A percentile compares a stretch with the other conserved stretches of the same genome.
These are phyloP conservation scores for Solanum neorickii DNA, from an alignment of 257 asterid species.

Conservation along the genomic window DNA sequence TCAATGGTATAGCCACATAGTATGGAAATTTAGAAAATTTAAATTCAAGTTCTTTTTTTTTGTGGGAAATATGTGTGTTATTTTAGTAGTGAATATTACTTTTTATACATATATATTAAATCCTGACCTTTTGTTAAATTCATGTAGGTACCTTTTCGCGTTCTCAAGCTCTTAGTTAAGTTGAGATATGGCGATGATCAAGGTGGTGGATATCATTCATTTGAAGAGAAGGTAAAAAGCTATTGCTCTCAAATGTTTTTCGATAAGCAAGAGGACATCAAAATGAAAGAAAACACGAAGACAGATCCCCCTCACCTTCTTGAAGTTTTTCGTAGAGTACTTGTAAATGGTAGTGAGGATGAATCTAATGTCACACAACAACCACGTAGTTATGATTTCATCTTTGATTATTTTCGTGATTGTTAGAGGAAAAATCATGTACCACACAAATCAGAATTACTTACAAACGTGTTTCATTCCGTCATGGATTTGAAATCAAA, in stretches of 20 bases:
- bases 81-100: no score
- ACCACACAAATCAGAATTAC: not conserved
- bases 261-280: not conserved
- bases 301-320: not conserved
- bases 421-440: not conserved
- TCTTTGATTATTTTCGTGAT: not conserved
- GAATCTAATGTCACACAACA: not conserved
- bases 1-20: not conserved
- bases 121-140: no score
- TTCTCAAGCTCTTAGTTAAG: not conserved
- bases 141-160: not conserved
- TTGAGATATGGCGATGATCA: not conserved
- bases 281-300: not conserved
- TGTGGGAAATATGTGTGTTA: no score
- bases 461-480: constrained; percentile 1
- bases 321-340: not conserved
- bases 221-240: not conserved
- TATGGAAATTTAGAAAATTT: no score
- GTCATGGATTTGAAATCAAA: constrained; percentile 23
- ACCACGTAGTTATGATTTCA: not conserved
- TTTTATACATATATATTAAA: no score
- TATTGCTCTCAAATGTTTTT: not conserved
- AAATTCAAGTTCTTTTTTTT: no score
- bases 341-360: not conserved
- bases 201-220: not conserved